Percentiles rank a stretch among this genome's conserved stretches.
phyloP scores from a whole-genome alignment of 2,329 filamentous ascomycete species.

The Lecanicillium sp. region DNA sequence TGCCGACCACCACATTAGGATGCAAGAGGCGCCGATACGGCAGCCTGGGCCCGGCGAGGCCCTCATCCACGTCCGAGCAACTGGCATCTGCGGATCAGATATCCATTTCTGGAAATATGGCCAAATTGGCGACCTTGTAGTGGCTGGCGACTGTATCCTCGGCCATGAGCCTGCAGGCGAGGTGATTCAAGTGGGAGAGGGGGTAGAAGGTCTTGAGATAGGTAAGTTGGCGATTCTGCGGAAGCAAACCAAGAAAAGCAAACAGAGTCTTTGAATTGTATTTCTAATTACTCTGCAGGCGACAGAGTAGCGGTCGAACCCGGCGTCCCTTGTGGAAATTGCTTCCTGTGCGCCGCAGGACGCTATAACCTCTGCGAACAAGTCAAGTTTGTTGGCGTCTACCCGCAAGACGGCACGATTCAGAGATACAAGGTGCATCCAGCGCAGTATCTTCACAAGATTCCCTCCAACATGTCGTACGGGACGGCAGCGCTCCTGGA shows the following conservation, averaged over 20 bases:
- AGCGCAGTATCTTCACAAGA: slow-evolving; percentile 49
- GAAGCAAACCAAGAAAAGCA: too few species aligned
- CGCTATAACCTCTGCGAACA: slow-evolving; percentile 57
- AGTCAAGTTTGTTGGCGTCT: slow-evolving; percentile 53
- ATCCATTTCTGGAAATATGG: slow-evolving; percentile 62
- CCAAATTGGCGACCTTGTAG: slow-evolving; percentile 52
- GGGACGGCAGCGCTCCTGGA: slow-evolving; percentile 55
- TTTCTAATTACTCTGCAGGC: slow-evolving; percentile 31
- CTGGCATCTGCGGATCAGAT: slow-evolving; percentile 59
- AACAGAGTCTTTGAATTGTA: too few species aligned
- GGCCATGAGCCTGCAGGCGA: slow-evolving; percentile 57
- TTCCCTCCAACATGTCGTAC: slow-evolving; percentile 48
- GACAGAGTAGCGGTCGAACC: slow-evolving; percentile 61
- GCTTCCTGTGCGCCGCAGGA: slow-evolving; percentile 50
- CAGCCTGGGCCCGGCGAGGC: slow-evolving; percentile 46
- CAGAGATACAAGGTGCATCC: slow-evolving; percentile 55
- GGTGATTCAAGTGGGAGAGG: slow-evolving; percentile 47
- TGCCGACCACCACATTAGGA: slow-evolving; percentile 49
- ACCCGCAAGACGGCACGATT: slow-evolving; percentile 51
- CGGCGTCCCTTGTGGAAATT: slow-evolving; percentile 53
- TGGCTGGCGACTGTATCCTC: slow-evolving; percentile 56
- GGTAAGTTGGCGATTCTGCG: too few species aligned
- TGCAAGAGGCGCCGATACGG: slow-evolving; percentile 47
- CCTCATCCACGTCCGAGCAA: slow-evolving; percentile 52
- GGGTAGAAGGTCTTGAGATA: slow-evolving; percentile 41